phyloP scores from a whole-genome alignment of 2,329 filamentous ascomycete species.

The Colletotrichum sp. region DNA sequence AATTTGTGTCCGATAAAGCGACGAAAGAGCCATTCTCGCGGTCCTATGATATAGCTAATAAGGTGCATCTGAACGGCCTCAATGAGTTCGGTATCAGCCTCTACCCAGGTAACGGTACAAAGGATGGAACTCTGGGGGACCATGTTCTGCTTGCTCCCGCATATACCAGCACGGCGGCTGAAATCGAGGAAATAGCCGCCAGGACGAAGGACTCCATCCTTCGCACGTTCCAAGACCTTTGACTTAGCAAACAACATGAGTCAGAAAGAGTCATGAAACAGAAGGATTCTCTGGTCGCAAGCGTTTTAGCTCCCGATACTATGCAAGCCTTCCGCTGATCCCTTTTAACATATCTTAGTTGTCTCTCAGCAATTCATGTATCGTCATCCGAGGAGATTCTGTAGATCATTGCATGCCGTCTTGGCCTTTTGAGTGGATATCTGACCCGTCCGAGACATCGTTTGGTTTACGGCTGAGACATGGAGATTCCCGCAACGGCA shows the following conservation, averaged over 20 bases:
- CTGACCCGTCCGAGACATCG: neutral
- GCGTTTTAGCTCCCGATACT: neutral
- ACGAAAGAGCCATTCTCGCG: constrained; percentile 36
- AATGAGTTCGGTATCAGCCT: constrained; percentile 53
- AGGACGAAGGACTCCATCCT: constrained; percentile 20
- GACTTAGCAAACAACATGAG: neutral
- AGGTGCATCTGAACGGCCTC: constrained; percentile 41
- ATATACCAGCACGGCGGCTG: constrained; percentile 6
- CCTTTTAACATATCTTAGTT: neutral
- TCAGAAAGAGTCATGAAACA: neutral
- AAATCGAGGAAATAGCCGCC: constrained; percentile 22
- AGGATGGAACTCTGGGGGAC: constrained; percentile 27
- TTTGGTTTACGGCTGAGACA: neutral
- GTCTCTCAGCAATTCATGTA: neutral
- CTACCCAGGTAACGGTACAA: constrained; percentile 33
- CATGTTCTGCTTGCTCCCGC: constrained; percentile 26
- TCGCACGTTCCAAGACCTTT: neutral
- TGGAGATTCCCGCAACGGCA: neutral
- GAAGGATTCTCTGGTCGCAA: neutral
- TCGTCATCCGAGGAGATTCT: neutral
- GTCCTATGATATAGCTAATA: constrained; percentile 25
- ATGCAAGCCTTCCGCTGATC: neutral
- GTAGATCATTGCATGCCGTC: neutral
- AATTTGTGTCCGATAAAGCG: constrained; percentile 30
- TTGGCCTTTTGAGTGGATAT: neutral